Conservation (phyloP, 179 eudicot genomes). For the Sideroxylon spinosum region DNA sequence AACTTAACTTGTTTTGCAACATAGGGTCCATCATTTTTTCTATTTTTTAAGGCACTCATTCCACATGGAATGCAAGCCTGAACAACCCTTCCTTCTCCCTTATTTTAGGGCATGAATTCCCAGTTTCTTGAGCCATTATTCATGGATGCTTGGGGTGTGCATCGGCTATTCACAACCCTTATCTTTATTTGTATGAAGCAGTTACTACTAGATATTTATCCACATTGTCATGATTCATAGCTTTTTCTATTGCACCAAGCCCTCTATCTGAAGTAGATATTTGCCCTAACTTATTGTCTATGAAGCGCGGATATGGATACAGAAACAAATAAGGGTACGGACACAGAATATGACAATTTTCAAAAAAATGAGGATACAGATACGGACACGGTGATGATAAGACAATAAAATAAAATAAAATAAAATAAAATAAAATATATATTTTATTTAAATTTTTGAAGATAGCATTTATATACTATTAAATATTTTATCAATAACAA, state of each 20-base stretch:
- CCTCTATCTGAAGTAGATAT: neutral
- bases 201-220: neutral
- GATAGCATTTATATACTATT: no score
- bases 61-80: neutral
- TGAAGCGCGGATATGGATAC: no score
- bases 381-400: no score
- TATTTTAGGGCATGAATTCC: neutral
- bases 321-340: no score
- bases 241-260: neutral
- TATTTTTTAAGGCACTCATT: neutral
- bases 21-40: slow-evolving; percentile 9
- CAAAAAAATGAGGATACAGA: no score
- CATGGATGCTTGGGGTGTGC: neutral
- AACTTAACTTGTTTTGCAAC: neutral
- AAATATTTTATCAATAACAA: no score
- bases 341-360: no score
- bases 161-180: no score
- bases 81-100: neutral
- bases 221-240: neutral
- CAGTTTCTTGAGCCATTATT: neutral
- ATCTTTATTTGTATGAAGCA: neutral
- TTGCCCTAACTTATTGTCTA: neutral
- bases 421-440: no score
- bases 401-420: no score
- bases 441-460: no score